Evolutionary conservation across 1,139 yeast species (phyloP).

Genomic region (Hyphopichia wangnamkhiaoensis): DNA sequence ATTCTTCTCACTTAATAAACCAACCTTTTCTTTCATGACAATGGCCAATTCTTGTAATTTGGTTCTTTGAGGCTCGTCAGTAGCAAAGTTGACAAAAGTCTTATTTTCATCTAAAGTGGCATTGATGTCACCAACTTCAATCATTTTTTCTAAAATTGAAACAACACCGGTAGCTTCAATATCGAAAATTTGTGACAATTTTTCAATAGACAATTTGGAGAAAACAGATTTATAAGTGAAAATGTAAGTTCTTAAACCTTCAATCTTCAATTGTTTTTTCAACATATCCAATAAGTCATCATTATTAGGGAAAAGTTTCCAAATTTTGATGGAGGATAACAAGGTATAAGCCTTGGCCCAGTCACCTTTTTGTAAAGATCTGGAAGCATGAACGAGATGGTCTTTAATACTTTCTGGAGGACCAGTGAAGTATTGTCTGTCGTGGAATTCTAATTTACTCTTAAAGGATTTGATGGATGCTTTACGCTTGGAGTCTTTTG

Average conservation of each 20-base stretch:
- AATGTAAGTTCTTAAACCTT: constrained; percentile 87
- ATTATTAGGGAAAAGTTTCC: constrained; percentile 80
- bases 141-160: constrained; percentile 71
- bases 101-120: constrained; percentile 63
- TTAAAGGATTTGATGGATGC: constrained; percentile 81
- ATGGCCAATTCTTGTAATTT: constrained; percentile 88
- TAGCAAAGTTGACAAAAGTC: constrained; percentile 57
- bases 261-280: constrained; percentile 76
- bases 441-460: constrained; percentile 89
- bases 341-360: constrained; percentile 80
- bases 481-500: constrained; percentile 58
- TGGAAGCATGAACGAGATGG: constrained; percentile 90
- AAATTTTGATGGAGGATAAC: constrained; percentile 77
- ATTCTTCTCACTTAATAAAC: constrained; percentile 78
- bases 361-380: constrained; percentile 84
- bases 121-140: constrained; percentile 71
- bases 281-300: constrained; percentile 69
- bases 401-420: constrained; percentile 98
- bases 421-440: constrained; percentile 93
- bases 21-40: constrained; percentile 83
- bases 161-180: constrained; percentile 57
- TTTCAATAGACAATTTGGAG: constrained; percentile 69
- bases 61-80: constrained; percentile 77
- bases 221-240: constrained; percentile 81
- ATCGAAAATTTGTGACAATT: constrained; percentile 67